Conservation (phyloP, 1,139 yeast species). For the Yamadazyma membranifaciens region DNA sequence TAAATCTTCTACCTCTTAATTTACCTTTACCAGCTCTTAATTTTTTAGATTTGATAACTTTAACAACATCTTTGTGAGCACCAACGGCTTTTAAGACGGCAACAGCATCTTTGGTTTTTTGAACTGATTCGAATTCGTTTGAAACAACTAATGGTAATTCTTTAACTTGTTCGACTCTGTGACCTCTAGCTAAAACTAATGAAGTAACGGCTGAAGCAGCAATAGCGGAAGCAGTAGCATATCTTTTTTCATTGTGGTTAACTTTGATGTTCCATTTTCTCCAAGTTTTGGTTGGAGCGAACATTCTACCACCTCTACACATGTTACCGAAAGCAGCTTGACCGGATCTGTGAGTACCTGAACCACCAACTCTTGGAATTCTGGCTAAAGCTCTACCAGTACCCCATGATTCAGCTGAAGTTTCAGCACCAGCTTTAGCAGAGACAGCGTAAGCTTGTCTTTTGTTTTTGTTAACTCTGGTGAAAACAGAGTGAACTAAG, state of each 20-base stretch:
- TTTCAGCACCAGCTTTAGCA: conserved; percentile 99
- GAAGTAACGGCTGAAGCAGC: conserved; percentile 99
- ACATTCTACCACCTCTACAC: conserved; percentile 99
- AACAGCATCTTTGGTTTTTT: conserved; percentile 98
- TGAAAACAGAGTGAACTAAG: conserved; percentile 97
- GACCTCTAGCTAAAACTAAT: conserved; percentile 99
- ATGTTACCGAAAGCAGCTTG: conserved; percentile 99
- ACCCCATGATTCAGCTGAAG: conserved; percentile 99
- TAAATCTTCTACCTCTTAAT: conserved; percentile 99
- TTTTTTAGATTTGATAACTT: conserved; percentile 98
- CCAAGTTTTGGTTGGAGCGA: conserved; percentile 99
- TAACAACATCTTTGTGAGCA: conserved; percentile 97
- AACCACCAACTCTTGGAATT: conserved; percentile 99
- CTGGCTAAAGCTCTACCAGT: conserved; percentile 99
- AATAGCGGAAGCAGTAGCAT: conserved; percentile 99
- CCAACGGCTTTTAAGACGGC: conserved; percentile 98
- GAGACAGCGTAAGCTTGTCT: conserved; percentile 99
- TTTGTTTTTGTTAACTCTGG: conserved; percentile 99
- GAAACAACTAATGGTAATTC: conserved; percentile 98
- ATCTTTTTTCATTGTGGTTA: conserved; percentile 99
- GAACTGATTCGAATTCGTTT: conserved; percentile 86
- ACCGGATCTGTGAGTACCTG: conserved; percentile 99
- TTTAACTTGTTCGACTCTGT: conserved; percentile 97
- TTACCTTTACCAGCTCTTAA: conserved; percentile 99
- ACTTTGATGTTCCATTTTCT: conserved; percentile 99